Evolutionary conservation across 257 asterid species (phyloP).

Genomic region (Mentha longifolia): DNA sequence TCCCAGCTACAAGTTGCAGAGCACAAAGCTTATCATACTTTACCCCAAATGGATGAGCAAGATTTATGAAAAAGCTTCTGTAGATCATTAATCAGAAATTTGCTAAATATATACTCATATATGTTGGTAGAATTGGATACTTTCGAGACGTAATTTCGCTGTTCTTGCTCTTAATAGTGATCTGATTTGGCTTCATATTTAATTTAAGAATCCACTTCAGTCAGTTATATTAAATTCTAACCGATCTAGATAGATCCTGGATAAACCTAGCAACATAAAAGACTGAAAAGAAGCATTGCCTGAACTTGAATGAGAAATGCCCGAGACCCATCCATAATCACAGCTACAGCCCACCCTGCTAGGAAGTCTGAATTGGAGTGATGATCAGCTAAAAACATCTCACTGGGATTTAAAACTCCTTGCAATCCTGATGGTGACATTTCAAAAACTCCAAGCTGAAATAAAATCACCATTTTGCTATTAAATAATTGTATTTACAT

Average conservation of each 20-base stretch:
- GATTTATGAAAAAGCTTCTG: conserved; percentile 8
- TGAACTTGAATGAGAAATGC: conserved; percentile 87
- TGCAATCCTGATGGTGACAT: conserved; percentile 78
- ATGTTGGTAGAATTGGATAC: conserved; percentile 1
- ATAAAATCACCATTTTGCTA: too few relatives aligned
- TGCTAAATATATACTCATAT: neutral
- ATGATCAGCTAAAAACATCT: conserved; percentile 82
- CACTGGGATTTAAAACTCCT: conserved; percentile 85
- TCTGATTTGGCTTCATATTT: conserved; percentile 5
- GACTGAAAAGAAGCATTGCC: conserved; percentile 43
- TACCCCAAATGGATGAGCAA: neutral
- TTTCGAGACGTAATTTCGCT: neutral
- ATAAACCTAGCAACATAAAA: conserved; percentile 13
- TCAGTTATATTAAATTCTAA: neutral
- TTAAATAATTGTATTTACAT: too few relatives aligned
- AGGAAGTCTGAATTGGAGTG: conserved; percentile 76
- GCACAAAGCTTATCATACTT: conserved; percentile 1
- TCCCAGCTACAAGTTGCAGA: neutral
- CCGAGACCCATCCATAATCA: conserved; percentile 88
- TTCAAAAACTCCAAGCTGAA: conserved; percentile 91
- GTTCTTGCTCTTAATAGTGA: neutral
- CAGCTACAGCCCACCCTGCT: conserved; percentile 92
- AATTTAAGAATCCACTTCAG: conserved; percentile 7
- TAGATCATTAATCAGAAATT: conserved; percentile 7
- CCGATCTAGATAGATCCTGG: conserved; percentile 4